Evolutionary conservation across 345 rosid species (phyloP).

Genomic region (Iberis pinnata): DNA sequence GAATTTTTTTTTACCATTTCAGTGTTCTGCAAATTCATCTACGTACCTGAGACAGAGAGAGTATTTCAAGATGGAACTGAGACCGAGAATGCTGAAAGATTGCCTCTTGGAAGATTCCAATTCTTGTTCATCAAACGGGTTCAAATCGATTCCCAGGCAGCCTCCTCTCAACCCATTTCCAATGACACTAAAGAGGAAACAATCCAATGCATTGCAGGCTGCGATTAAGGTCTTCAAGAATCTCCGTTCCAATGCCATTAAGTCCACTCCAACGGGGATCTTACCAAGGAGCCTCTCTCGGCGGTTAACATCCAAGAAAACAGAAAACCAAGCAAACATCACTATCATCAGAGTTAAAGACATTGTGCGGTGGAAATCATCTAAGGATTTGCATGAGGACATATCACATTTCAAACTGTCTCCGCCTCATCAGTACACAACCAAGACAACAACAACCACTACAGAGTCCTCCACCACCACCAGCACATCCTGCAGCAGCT

Average conservation of each 20-base stretch:
- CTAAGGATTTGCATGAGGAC: conserved; percentile 50
- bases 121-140: too few relatives aligned
- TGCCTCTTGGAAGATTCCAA: conserved; percentile 55
- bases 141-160: not conserved
- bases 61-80: conserved; percentile 22
- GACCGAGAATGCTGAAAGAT: conserved; percentile 61
- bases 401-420: conserved; percentile 28
- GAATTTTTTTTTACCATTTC: too few relatives aligned
- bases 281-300: conserved; percentile 50
- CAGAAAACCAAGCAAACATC: conserved; percentile 6
- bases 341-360: conserved; percentile 51
- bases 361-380: conserved; percentile 79
- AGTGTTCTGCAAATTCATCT: not conserved
- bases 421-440: conserved; percentile 22
- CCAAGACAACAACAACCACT: conserved; percentile 33
- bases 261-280: conserved; percentile 36
- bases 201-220: conserved; percentile 45
- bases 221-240: conserved; percentile 45
- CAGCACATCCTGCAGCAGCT: conserved; percentile 52
- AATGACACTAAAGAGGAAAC: conserved; percentile 26
- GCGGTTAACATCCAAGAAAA: conserved; percentile 27
- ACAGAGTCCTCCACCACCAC: conserved; percentile 35
- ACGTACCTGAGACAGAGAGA: conserved; percentile 17
- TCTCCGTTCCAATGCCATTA: conserved; percentile 33
- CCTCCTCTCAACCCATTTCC: conserved; percentile 10